Evolutionary conservation across 129 eudicot genomes (phyloP).

Genomic region (Arctium minus): DNA sequence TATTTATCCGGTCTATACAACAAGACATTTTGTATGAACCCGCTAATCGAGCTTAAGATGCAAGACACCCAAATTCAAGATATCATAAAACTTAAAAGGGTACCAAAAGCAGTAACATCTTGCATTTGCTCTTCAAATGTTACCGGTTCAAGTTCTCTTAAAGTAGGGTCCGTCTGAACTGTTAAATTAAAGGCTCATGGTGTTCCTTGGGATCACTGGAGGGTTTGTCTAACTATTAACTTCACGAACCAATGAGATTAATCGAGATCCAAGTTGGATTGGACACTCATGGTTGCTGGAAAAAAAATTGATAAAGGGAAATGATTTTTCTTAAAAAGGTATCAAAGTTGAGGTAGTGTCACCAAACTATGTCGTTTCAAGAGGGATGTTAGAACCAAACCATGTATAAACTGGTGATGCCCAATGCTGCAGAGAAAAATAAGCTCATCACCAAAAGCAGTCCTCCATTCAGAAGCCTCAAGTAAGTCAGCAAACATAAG

Average conservation of each 20-base stretch:
- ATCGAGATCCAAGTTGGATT: neutral
- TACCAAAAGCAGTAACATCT: no score
- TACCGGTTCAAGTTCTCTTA: no score
- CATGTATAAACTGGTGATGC: neutral
- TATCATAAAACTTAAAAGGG: no score
- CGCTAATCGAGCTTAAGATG: no score
- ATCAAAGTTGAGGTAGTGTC: neutral
- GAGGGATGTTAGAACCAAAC: neutral
- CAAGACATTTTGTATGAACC: no score
- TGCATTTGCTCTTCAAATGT: no score
- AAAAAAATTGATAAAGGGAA: neutral
- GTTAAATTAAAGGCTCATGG: no score
- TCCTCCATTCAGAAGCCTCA: conserved; percentile 9
- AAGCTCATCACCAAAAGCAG: neutral
- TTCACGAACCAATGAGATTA: neutral
- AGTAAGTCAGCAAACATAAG: conserved; percentile 16
- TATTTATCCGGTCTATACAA: no score
- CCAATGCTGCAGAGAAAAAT: neutral
- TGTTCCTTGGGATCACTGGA: no score
- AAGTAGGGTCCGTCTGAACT: no score
- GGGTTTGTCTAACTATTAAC: neutral
- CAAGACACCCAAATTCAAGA: no score
- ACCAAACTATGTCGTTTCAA: neutral
- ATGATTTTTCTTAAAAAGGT: neutral
- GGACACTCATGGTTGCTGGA: neutral